A percentile compares a stretch with the other conserved stretches of the same genome.
phyloP scores from a whole-genome alignment of 2,329 filamentous ascomycete species.

The Phialophora chinensis region DNA sequence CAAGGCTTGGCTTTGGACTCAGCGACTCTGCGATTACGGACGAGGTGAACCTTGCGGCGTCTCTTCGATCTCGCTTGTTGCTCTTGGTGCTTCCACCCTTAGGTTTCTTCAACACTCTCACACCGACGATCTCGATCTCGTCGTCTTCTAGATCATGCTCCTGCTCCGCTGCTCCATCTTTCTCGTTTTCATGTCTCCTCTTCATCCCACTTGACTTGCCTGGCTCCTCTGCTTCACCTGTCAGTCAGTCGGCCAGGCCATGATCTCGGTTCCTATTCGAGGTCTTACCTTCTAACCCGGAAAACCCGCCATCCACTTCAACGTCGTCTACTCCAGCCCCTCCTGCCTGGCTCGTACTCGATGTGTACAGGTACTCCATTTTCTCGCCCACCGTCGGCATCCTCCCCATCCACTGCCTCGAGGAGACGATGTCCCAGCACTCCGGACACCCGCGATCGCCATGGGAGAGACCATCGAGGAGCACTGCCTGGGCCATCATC shows the following conservation, averaged over 20 bases:
- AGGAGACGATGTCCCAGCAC: slow-evolving; percentile 5
- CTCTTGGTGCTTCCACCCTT: background rate
- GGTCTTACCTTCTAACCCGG: background rate
- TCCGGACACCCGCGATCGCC: slow-evolving; percentile 18
- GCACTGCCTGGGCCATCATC: slow-evolving; percentile 5
- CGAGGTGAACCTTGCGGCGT: background rate
- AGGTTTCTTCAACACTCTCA: background rate
- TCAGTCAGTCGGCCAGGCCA: background rate
- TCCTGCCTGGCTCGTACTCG: background rate
- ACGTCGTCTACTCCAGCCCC: background rate
- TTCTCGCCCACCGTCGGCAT: slow-evolving; percentile 3
- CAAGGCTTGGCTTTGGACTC: background rate
- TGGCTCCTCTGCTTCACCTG: background rate
- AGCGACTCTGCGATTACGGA: background rate
- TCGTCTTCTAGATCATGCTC: background rate
- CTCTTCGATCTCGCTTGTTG: background rate
- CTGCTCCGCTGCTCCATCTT: background rate
- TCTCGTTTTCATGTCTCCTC: background rate
- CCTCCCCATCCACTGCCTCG: background rate
- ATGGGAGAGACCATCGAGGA: background rate
- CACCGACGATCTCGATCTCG: background rate
- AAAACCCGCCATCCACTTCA: background rate
- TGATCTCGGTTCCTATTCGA: background rate
- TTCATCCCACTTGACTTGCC: background rate
- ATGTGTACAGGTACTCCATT: background rate